A percentile compares a stretch with the other conserved stretches of the same genome.
phyloP scores from a whole-genome alignment of 345 rosid genomes.

The Salix caprea region DNA sequence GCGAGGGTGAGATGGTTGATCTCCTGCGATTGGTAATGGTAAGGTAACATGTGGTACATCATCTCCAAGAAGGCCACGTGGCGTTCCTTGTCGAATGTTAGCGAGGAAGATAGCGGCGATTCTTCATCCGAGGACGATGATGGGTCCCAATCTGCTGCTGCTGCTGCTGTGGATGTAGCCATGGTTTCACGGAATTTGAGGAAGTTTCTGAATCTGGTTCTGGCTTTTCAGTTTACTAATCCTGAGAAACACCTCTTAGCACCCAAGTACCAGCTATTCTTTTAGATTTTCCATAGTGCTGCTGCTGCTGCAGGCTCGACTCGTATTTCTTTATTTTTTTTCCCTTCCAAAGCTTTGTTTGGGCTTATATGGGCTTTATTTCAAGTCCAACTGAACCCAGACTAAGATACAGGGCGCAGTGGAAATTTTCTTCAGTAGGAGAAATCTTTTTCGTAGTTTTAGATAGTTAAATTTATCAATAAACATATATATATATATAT shows the following conservation, averaged over 20 bases:
- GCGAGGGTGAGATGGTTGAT: conserved; percentile 85
- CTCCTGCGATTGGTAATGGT: conserved; percentile 73
- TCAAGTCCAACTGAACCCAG: neutral
- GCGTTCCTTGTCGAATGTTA: conserved; percentile 44
- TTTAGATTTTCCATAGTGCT: too few species aligned
- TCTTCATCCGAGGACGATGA: conserved; percentile 14
- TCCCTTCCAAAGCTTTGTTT: neutral
- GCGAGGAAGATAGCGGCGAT: conserved; percentile 17
- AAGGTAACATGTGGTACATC: conserved; percentile 79
- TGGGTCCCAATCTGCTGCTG: neutral
- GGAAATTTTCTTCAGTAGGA: too few species aligned
- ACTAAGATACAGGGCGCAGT: neutral
- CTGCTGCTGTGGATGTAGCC: neutral
- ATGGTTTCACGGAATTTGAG: neutral
- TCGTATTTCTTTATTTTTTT: too few species aligned
- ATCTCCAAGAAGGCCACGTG: conserved; percentile 62
- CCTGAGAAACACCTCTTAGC: too few species aligned
- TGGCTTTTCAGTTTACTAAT: too few species aligned
- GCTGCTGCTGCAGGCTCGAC: neutral
- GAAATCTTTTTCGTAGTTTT: too few species aligned
- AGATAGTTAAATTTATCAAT: too few species aligned
- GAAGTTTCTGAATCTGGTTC: too few species aligned
- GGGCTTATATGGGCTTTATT: neutral
- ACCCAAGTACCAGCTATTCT: too few species aligned
- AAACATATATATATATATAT: too few species aligned